A percentile compares a stretch with the other conserved stretches of the same genome.
Conservation (phyloP, 768 basidiomycete species). For the Sistotremastrum suecicum region DNA sequence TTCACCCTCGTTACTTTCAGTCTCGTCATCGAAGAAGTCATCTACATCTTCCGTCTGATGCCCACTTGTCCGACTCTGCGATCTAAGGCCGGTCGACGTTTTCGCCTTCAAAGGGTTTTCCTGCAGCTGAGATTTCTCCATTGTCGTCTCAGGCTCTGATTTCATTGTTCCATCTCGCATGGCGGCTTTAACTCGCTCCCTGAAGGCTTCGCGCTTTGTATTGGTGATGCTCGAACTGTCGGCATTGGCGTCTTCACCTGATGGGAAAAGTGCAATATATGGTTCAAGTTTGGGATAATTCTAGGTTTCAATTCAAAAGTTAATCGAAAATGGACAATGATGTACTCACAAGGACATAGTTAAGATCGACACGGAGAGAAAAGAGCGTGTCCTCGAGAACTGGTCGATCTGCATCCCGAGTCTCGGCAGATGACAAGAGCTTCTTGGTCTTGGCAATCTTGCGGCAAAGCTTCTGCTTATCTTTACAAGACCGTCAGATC, state of each 20-base stretch:
- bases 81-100: too few species aligned
- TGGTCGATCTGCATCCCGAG: slow-evolving; percentile 21
- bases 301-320: slow-evolving; percentile 22
- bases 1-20: too few species aligned
- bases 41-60: too few species aligned
- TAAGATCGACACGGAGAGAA: slow-evolving; percentile 72
- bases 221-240: slow-evolving; percentile 10
- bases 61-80: too few species aligned
- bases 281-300: slow-evolving; percentile 76
- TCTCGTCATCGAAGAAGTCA: too few species aligned
- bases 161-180: slow-evolving; percentile 50
- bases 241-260: neutral
- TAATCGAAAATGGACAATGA: neutral
- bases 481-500: slow-evolving; percentile 22
- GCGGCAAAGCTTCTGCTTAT: slow-evolving; percentile 75
- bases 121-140: slow-evolving; percentile 4
- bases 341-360: slow-evolving; percentile 66
- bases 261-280: slow-evolving; percentile 77
- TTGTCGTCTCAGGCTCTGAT: slow-evolving; percentile 41
- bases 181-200: slow-evolving; percentile 37
- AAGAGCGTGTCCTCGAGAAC: slow-evolving; percentile 33
- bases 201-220: slow-evolving; percentile 41
- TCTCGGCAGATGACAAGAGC: slow-evolving; percentile 23
- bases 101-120: too few species aligned
- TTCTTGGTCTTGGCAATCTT: slow-evolving; percentile 61